Evolutionary conservation across 805 yeast species (phyloP), one percentile per base, ranked within the genome.

Genomic region (Saturnispora serradocipensis): DNA sequence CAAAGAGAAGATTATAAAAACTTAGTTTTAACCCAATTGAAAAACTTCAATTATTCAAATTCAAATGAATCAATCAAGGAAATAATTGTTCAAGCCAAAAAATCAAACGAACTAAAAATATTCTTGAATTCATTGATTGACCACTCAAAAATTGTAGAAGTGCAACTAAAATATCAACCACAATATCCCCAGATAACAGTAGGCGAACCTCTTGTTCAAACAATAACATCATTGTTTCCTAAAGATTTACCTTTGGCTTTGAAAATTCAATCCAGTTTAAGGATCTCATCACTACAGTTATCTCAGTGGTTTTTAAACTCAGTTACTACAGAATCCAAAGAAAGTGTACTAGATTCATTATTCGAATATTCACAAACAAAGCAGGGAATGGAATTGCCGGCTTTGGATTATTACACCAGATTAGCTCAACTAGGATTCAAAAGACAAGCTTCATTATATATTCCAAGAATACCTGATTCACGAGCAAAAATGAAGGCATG

Each of bases 311-410:
- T 78, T 32, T 63, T 86, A 25, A 73, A 76, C 15, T 71, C 72
- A 1, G 69, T 77, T 32, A 70, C 80, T 0, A 64, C 70, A 5
- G 59, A 72, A 2, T 72, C 76, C 6, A 76, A 77, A 38, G 84
- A 80, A 67, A 77, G 78, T 43, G 83, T 80, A 68, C 49, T 62
- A 40, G 81, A 77, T 18, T 79, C 76, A 38, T 62, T 87, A 30
- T 74, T 72, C 56, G 75, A 77, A 30, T 75, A 81, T 59, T 76
- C 82, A 0, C 71, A 68, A 3, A 61, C 66, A 1, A 72, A 70
- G 44, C 82, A 78, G 54, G 79, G 93, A 0, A 35, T 43, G 4
- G 40, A 46, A n/a, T 85, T 88, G 42, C 89, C 91, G 0, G 83
- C 82, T 53, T 74, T 73, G 54, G 81, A 84, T 0, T 81, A 88